Conservation (phyloP, 164 flowering plant species). For the Chloranthus sessilifolius region DNA sequence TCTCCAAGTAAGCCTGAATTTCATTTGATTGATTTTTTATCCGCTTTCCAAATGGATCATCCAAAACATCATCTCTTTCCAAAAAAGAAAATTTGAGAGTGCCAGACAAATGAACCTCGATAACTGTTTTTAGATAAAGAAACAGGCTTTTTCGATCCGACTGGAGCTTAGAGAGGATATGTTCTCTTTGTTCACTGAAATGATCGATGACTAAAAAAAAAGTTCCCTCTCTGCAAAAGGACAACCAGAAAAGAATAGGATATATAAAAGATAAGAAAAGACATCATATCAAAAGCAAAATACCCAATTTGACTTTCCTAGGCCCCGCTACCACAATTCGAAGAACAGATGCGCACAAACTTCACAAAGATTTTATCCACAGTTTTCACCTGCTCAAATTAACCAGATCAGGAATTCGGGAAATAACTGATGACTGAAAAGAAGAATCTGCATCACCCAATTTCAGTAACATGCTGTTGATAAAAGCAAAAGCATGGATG, state of each 20-base stretch:
- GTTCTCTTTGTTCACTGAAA: conserved; percentile 42
- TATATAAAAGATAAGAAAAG: neutral
- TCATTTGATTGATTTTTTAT: conserved; percentile 32
- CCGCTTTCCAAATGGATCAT: conserved; percentile 25
- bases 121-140: conserved; percentile 72
- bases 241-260: conserved; percentile 8
- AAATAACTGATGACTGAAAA: conserved; percentile 61
- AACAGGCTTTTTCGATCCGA: conserved; percentile 77
- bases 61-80: conserved; percentile 25
- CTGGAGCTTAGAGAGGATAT: conserved; percentile 52
- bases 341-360: conserved; percentile 8
- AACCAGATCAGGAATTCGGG: conserved; percentile 68
- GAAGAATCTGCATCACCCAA: conserved; percentile 36
- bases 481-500: conserved; percentile 78
- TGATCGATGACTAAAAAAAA: conserved; percentile 61
- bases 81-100: conserved; percentile 54
- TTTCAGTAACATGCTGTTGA: conserved; percentile 38
- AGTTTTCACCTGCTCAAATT: conserved; percentile 70
- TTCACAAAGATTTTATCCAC: neutral
- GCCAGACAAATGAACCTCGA: conserved; percentile 80
- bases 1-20: conserved; percentile 46
- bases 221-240: conserved; percentile 64
- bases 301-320: too few species aligned
- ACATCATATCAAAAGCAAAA: too few species aligned
- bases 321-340: neutral